These are phyloP conservation scores for Smallanthus sonchifolius DNA, from an alignment of 129 eudicot genomes.

Conservation along the genomic window DNA sequence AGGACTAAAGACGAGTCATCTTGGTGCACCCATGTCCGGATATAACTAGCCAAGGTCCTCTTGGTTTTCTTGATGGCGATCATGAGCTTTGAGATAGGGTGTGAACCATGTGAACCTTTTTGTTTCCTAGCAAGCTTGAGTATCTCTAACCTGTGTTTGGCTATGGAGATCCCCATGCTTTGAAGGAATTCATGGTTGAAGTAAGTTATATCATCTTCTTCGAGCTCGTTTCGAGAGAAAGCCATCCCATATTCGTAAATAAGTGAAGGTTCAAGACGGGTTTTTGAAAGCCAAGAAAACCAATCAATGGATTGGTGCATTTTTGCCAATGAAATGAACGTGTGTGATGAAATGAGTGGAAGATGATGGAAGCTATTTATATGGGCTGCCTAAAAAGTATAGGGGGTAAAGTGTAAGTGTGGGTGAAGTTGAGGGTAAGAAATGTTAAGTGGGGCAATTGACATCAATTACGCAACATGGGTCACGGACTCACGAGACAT, in stretches of 20 bases:
- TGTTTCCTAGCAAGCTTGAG: slow-evolving; percentile 67
- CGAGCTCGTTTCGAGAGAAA: slow-evolving; percentile 78
- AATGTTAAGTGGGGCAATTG: slow-evolving; percentile 13
- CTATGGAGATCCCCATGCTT: slow-evolving; percentile 90
- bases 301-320: slow-evolving; percentile 62
- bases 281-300: slow-evolving; percentile 87
- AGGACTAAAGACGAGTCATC: slow-evolving; percentile 60
- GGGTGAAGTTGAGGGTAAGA: slow-evolving; percentile 33
- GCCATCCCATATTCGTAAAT: slow-evolving; percentile 70
- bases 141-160: slow-evolving; percentile 88
- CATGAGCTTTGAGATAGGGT: slow-evolving; percentile 50
- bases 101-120: slow-evolving; percentile 29
- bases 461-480: slow-evolving; percentile 57
- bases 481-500: slow-evolving; percentile 33
- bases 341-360: slow-evolving; percentile 15
- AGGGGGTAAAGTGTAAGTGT: slow-evolving; percentile 19
- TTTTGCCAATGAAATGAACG: slow-evolving; percentile 7
- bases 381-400: slow-evolving; percentile 21
- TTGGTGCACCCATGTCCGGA: slow-evolving; percentile 43
- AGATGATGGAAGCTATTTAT: slow-evolving; percentile 21
- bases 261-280: slow-evolving; percentile 70
- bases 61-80: slow-evolving; percentile 60
- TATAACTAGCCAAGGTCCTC: slow-evolving; percentile 46
- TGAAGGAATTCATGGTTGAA: slow-evolving; percentile 88
- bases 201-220: slow-evolving; percentile 67